phyloP scores from a whole-genome alignment of 202 grass and related monocot species.

The Sporobolus alterniflorus region DNA sequence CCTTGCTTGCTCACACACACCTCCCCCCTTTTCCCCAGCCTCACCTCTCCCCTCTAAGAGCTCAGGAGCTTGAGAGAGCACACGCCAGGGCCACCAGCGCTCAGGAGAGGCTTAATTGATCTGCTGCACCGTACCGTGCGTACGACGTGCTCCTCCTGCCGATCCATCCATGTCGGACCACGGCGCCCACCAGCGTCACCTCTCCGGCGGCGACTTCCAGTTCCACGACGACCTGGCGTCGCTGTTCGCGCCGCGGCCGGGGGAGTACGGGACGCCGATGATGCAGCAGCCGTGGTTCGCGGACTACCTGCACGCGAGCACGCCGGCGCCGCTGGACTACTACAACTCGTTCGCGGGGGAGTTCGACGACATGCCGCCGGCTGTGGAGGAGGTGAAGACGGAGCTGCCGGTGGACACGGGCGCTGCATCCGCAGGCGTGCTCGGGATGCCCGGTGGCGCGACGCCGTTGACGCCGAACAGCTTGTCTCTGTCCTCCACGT shows the following conservation, averaged over 20 bases:
- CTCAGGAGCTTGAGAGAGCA: no score
- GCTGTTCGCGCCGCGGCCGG: conserved; percentile 58
- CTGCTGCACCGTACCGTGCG: not conserved
- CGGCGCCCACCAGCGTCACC: conserved; percentile 31
- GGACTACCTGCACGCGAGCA: conserved; percentile 35
- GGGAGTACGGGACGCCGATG: not conserved
- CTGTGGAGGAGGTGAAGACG: conserved; percentile 37
- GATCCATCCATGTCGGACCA: conserved; percentile 54
- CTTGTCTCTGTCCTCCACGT: conserved; percentile 75
- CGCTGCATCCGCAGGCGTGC: not conserved
- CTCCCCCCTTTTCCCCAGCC: conserved; percentile 31
- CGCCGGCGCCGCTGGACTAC: conserved; percentile 42
- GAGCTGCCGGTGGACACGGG: conserved; percentile 31
- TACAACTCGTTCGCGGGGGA: conserved; percentile 30
- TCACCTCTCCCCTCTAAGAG: not conserved
- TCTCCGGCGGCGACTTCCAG: conserved; percentile 47
- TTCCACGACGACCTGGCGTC: conserved; percentile 71
- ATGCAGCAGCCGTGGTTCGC: conserved; percentile 29
- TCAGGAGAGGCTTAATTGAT: conserved; percentile 25
- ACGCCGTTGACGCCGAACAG: conserved; percentile 72
- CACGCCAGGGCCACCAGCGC: not conserved
- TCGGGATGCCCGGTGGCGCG: conserved; percentile 7
- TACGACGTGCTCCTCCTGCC: not conserved
- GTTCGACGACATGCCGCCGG: conserved; percentile 28
- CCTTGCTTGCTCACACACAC: conserved; percentile 30